A percentile compares a stretch with the other conserved stretches of the same genome.
These are phyloP conservation scores for Starmera caribaea DNA, from an alignment of 805 yeast genomes.

Conservation along the genomic window DNA sequence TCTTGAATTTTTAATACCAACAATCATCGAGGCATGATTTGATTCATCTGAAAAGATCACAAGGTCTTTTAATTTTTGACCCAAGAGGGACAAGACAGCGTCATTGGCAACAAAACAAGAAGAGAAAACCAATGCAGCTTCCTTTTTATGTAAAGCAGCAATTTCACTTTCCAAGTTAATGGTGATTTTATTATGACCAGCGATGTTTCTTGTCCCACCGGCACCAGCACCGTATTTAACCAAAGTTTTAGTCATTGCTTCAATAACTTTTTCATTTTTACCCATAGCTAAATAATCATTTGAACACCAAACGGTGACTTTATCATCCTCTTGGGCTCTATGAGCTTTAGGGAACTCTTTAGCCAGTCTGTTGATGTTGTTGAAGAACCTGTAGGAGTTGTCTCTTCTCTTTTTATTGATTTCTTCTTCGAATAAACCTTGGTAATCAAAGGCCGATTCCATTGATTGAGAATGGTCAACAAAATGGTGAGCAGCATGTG, in stretches of 20 bases:
- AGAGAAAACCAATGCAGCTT: conserved; percentile 88
- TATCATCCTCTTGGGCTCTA: conserved; percentile 59
- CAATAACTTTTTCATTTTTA: conserved; percentile 59
- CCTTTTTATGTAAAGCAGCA: conserved; percentile 89
- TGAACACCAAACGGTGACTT: conserved; percentile 98
- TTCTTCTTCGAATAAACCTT: conserved; percentile 58
- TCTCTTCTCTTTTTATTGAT: conserved; percentile 69
- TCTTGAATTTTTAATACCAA: conserved; percentile 86
- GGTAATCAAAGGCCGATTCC: conserved; percentile 58
- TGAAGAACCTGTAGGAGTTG: conserved; percentile 91
- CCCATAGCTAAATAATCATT: conserved; percentile 97
- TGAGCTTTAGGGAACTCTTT: conserved; percentile 92
- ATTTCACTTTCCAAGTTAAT: conserved; percentile 75
- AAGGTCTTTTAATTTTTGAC: conserved; percentile 81
- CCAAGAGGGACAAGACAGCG: conserved; percentile 83
- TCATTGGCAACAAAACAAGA: conserved; percentile 97
- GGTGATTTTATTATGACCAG: conserved; percentile 94
- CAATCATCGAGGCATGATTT: conserved; percentile 97
- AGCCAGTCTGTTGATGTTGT: conserved; percentile 94
- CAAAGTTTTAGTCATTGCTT: conserved; percentile 70
- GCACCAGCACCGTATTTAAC: conserved; percentile 96
- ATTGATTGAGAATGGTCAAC: conserved; percentile 30
- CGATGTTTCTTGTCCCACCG: conserved; percentile 98
- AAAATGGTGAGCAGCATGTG: conserved; percentile 10
- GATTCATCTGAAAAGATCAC: conserved; percentile 88